phyloP scores from a whole-genome alignment of 2,329 filamentous ascomycete genomes.

The Alternaria burnsii region DNA sequence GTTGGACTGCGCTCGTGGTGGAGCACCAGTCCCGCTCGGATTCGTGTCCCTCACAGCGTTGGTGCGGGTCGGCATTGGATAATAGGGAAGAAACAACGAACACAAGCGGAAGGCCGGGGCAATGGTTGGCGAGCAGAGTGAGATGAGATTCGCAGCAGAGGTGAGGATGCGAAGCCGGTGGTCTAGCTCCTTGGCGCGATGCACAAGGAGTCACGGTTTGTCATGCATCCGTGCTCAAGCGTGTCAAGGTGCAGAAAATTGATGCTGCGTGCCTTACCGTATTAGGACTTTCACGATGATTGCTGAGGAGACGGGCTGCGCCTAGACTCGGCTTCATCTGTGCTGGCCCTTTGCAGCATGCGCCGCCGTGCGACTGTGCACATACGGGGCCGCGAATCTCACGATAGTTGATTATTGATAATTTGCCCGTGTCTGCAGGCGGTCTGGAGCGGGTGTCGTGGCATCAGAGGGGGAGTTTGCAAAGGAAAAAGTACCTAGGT shows the following conservation, averaged over 20 bases:
- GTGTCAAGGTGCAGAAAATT: slow-evolving; percentile 35
- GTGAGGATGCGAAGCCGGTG: slow-evolving; percentile 32
- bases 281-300: slow-evolving; percentile 48
- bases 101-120: slow-evolving; percentile 30
- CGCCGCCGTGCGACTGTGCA: slow-evolving; percentile 18
- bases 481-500: too few species aligned
- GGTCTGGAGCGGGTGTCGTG: slow-evolving; percentile 8
- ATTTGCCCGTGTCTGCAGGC: slow-evolving; percentile 18
- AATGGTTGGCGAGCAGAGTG: slow-evolving; percentile 31
- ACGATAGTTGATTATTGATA: slow-evolving; percentile 23
- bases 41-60: slow-evolving; percentile 44
- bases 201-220: slow-evolving; percentile 29
- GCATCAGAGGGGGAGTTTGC: neutral
- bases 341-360: slow-evolving; percentile 20
- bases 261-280: slow-evolving; percentile 37
- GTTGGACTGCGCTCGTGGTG: slow-evolving; percentile 28
- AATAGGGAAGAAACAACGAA: slow-evolving; percentile 31
- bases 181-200: slow-evolving; percentile 28
- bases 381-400: slow-evolving; percentile 21
- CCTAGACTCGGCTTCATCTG: slow-evolving; percentile 34
- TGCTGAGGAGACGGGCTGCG: slow-evolving; percentile 29
- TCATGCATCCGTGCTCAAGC: slow-evolving; percentile 33
- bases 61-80: slow-evolving; percentile 42
- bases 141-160: slow-evolving; percentile 25
- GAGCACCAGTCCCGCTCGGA: slow-evolving; percentile 31